Percentiles rank a stretch among this genome's conserved stretches.
These are phyloP conservation scores for Asterochloris erici DNA, from an alignment of 139 green algal species.

Conservation along the genomic window DNA sequence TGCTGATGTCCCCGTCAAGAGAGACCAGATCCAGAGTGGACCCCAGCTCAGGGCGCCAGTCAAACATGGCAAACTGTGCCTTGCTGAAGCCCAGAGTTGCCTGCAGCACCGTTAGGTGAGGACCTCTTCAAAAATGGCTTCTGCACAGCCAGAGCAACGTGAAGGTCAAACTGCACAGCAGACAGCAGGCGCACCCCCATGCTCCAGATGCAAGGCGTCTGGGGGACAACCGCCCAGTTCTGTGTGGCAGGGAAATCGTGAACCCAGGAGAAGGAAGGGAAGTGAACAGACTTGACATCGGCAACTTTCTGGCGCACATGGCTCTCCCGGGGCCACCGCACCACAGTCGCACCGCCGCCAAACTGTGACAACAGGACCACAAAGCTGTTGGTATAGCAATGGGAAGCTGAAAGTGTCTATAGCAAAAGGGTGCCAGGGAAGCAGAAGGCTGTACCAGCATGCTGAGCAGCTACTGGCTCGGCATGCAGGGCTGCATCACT, in stretches of 20 bases:
- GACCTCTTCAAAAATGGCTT: not conserved
- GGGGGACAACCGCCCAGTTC: slow-evolving; percentile 51
- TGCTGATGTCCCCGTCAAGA: slow-evolving; percentile 36
- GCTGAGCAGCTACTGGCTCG: too few relatives aligned
- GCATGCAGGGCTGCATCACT: too few relatives aligned
- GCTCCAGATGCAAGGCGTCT: slow-evolving; percentile 70
- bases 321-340: slow-evolving; percentile 6
- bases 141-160: not conserved
- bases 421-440: too few relatives aligned
- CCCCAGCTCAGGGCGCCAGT: slow-evolving; percentile 65
- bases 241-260: slow-evolving; percentile 70
- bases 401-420: too few relatives aligned
- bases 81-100: slow-evolving; percentile 1
- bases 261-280: slow-evolving; percentile 62
- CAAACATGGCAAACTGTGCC: slow-evolving; percentile 60
- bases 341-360: slow-evolving; percentile 28
- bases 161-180: not conserved
- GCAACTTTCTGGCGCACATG: slow-evolving; percentile 34
- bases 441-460: too few relatives aligned
- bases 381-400: not conserved
- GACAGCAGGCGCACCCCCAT: slow-evolving; percentile 30
- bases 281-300: slow-evolving; percentile 25
- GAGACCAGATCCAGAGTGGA: slow-evolving; percentile 58
- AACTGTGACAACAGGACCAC: slow-evolving; percentile 8
- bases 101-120: slow-evolving; percentile 1